Evolutionary conservation across 2,329 filamentous ascomycete species (phyloP), one percentile per base, ranked within the genome.

Genomic region (Chaetomiaceae sp.): DNA sequence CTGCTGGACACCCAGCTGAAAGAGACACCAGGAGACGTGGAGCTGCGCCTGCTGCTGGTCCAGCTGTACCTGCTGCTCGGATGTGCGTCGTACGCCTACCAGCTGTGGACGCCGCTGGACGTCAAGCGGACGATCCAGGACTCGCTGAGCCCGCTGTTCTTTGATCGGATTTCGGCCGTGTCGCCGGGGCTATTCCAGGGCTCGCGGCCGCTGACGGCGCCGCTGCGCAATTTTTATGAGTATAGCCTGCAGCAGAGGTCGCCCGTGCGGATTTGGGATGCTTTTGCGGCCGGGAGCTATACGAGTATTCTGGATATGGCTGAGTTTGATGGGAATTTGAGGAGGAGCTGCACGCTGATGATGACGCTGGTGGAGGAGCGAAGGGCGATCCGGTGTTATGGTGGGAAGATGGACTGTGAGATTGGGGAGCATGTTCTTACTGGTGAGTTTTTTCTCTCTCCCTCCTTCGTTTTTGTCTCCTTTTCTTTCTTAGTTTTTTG

Each of bases 71-170:
- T 79, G 9, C 62, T 73, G 3, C 65, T 81, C 6, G 78, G 78
- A 7, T 77, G 74, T 12, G 70, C 70, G 0, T 68, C 73, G 1
- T 68, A 70, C 16, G 75, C 75, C 0, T 66, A 72, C 20, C 62
- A 73, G 30, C 63, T 78, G 2, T 82, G 78, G 77, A 66, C 70
- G 10, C 68, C 68, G 0, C 68, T 81, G 9, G 76, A 72, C 3
- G 73, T 82, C 2, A 82, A 82, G 63, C 72, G 78, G 19, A 77
- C 76, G 0, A 77, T 81, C 23, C 73, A 79, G n/a, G 78, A 82
- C 55, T 75, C 77, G 0, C 68, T 82, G 0, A 77, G 70, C 3
- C 73, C 77, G 0, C 65, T 79, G 1, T 79, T 79, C 52, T 75
- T 77, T 53, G 79, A 83, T 59, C 72, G 79, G 2, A 64, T 82